Evolutionary conservation across 2,329 filamentous ascomycete genomes (phyloP).

Genomic region (Lasiodiplodia theobromae): DNA sequence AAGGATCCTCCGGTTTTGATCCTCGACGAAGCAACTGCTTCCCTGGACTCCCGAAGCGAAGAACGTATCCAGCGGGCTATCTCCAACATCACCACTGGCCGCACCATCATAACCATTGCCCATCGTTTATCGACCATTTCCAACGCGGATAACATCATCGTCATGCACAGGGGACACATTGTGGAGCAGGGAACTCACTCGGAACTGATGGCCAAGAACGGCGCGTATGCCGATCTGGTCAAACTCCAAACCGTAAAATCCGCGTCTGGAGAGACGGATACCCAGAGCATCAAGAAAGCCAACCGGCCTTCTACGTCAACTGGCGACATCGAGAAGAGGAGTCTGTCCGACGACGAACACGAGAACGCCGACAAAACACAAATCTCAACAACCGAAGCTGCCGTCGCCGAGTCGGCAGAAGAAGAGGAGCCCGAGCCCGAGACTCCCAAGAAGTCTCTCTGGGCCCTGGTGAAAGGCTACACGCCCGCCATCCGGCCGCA

Average conservation of each 20-base stretch:
- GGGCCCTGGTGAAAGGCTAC: not conserved
- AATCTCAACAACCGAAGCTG: not conserved
- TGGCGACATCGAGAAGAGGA: slow-evolving; percentile 39
- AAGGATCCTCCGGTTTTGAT: slow-evolving; percentile 65
- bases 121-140: slow-evolving; percentile 48
- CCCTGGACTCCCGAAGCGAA: slow-evolving; percentile 66
- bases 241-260: slow-evolving; percentile 50
- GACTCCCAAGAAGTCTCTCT: slow-evolving; percentile 33
- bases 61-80: slow-evolving; percentile 58
- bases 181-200: slow-evolving; percentile 48
- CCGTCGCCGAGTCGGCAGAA: slow-evolving; percentile 43
- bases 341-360: slow-evolving; percentile 35
- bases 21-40: slow-evolving; percentile 68
- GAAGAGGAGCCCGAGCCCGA: not conserved
- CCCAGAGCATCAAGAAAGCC: slow-evolving; percentile 25
- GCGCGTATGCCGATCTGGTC: slow-evolving; percentile 59
- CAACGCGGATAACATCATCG: slow-evolving; percentile 47
- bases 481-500: slow-evolving; percentile 47
- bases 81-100: slow-evolving; percentile 41
- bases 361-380: slow-evolving; percentile 31
- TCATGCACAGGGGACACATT: slow-evolving; percentile 47
- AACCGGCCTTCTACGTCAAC: slow-evolving; percentile 31
- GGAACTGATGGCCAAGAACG: slow-evolving; percentile 43
- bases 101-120: slow-evolving; percentile 49
- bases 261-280: slow-evolving; percentile 17